Conservation (phyloP, 192 early-diverging fungal species). For the Podila clonocystis region DNA sequence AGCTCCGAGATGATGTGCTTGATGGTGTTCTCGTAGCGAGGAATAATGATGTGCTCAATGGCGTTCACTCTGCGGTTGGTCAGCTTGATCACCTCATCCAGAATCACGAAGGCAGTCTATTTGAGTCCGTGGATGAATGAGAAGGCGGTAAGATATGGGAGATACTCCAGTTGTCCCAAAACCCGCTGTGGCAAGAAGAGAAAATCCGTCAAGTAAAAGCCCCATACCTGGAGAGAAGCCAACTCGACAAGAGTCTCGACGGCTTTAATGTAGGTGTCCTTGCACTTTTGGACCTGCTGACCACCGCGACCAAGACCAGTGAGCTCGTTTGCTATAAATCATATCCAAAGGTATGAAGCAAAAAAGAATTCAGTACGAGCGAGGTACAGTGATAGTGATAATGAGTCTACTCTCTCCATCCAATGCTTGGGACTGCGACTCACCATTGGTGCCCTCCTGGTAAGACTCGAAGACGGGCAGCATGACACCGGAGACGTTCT, state of each 20-base stretch:
- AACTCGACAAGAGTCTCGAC: constrained; percentile 96
- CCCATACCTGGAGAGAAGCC: constrained; percentile 91
- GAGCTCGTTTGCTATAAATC: constrained; percentile 82
- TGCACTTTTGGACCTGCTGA: constrained; percentile 95
- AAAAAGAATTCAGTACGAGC: neutral
- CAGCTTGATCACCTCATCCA: constrained; percentile 99
- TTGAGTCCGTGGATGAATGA: neutral
- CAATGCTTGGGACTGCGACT: neutral
- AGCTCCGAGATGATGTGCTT: constrained; percentile 95
- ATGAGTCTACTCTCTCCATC: too few species aligned
- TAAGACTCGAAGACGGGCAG: constrained; percentile 93
- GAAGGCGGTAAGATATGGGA: neutral
- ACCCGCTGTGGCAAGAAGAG: neutral
- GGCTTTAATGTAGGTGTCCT: constrained; percentile 94
- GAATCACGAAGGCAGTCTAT: constrained; percentile 96
- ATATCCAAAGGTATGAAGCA: neutral
- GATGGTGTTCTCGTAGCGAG: constrained; percentile 98
- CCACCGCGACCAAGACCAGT: constrained; percentile 99
- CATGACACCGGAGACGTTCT: constrained; percentile 98
- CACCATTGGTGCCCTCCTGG: constrained; percentile 90
- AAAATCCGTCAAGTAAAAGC: neutral
- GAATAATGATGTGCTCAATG: constrained; percentile 99
- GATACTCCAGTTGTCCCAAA: too few species aligned
- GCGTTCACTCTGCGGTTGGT: constrained; percentile 99
- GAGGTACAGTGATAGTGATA: too few species aligned